Evolutionary conservation across 192 early-diverging fungal species (phyloP), one percentile per base, ranked within the genome.

Genomic region (Coemansia sp.): DNA sequence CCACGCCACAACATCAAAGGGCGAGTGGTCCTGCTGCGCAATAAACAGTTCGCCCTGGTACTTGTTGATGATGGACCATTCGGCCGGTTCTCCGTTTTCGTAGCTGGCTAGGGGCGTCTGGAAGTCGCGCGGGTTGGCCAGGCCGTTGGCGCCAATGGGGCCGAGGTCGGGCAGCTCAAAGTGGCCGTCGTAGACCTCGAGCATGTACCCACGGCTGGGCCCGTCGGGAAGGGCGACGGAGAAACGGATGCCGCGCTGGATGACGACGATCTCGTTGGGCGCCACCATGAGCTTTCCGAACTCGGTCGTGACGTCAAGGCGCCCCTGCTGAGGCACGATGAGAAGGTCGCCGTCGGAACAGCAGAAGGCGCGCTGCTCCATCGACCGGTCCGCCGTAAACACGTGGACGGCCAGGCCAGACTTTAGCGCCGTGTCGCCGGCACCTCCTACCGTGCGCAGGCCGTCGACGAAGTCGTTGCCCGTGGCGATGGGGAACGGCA

Each of bases 1-100:
- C 94, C 97, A 98, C 13, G 94, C 97, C 31, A 97, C 95, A 2
- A 98, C 95, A 73, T 99, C 93, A 66, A 93, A 99, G 8, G 95
- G 94, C 19, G 90, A 92, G 77, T 99, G 95, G 56, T 86, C 67
- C 84, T 92, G 90, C 19, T 72, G 65, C 7, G 87, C 87, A n/a
- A 64, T 59, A 81, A 93, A 96, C 16, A 96, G 68, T 46, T 87
- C 75, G 39, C 94, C 93, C 36, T 92, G 90, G 78, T 89, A 97
- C 84, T 98, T 98, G 71, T 86, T 88, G 29, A 92, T 62, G 10
- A 96, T 89, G 0, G 83, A 69, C 86, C 88, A 98, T 3, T 64
- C 70, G 6, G 83, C 84, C 1, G 59, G 5, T 7, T 39, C 59
- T 0, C 48, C 66, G 64, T 91, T 86, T 40, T 94, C 87, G 79